Evolutionary conservation across 1,284 basidiomycete genomes (phyloP), one percentile per base, ranked within the genome.

Genomic region (Inonotus hispidus): DNA sequence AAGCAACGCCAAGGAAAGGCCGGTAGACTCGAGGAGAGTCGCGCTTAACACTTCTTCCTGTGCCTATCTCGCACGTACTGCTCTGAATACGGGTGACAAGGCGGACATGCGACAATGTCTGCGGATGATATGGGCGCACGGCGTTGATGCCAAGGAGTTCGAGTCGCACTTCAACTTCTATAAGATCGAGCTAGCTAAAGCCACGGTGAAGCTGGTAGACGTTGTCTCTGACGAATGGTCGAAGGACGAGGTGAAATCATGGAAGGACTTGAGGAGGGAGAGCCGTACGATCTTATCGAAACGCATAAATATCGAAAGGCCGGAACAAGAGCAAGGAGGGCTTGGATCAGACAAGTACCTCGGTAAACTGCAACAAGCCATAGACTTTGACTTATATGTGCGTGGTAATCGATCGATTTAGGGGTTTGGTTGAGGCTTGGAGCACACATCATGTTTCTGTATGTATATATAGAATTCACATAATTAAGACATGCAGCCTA

Each of bases 101-200:
- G 76, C 77, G 27, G 74, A 81, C 64, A 74, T 82, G 66, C 77
- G 81, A 19, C 84, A 86, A 65, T 81, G 79, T 63, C 65, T 89
- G 61, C 79, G 86, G 53, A 80, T 90, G 13, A 68, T 82, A 6
- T 71, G 76, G 62, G 69, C 65, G 71, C 29, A 53, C 41, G 53
- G 59, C 64, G 49, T 19, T 43, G 52, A 21, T 56, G 21, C 53
- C 11, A 2, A 54, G 58, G 6, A 59, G 60, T 8, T 58, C 66
- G 64, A 45, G 58, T 60, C 35, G 58, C 63, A 53, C 41, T 13
- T n/a, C 27, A n/a, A 29, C 11, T 61, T 39, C 35, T 64, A 56
- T 29, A 60, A 58, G 37, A 3, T 19, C 19, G 38, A 38, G 41
- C 32, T 59, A 11, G 55, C 59, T 19, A 25, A 39, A 10, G 41